Evolutionary conservation across 306 rosid species (phyloP).

Genomic region (Gastrolobium bilobum): DNA sequence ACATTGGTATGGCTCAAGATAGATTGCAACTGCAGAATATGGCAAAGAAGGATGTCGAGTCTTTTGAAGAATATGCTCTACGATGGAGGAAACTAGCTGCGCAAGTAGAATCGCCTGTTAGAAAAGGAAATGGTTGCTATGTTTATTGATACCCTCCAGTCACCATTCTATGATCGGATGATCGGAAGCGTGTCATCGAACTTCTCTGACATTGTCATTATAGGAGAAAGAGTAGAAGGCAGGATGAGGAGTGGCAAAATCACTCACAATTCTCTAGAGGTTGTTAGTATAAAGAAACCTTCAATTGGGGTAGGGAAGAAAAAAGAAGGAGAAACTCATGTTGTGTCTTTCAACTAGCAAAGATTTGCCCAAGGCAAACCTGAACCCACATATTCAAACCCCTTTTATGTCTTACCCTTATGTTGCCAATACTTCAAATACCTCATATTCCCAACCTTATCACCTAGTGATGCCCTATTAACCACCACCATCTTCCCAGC

Average conservation of each 20-base stretch:
- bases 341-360: rapidly evolving
- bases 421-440: too few species aligned
- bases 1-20: background rate
- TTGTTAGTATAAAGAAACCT: background rate
- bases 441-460: too few species aligned
- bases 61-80: too few species aligned
- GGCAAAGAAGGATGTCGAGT: too few species aligned
- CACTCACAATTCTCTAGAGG: background rate
- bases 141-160: background rate
- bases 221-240: background rate
- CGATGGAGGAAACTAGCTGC: background rate
- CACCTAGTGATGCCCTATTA: too few species aligned
- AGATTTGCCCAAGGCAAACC: too few species aligned
- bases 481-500: too few species aligned
- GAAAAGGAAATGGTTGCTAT: background rate
- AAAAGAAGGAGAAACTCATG: background rate
- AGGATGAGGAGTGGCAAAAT: background rate
- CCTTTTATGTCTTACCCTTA: background rate
- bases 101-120: background rate
- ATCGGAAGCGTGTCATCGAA: too few species aligned
- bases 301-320: background rate
- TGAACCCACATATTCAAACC: too few species aligned
- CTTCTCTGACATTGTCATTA: background rate
- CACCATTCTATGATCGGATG: background rate
- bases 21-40: background rate